These are phyloP conservation scores for Fusarium sublunatum DNA, from an alignment of 2,329 filamentous ascomycete genomes.

Conservation along the genomic window DNA sequence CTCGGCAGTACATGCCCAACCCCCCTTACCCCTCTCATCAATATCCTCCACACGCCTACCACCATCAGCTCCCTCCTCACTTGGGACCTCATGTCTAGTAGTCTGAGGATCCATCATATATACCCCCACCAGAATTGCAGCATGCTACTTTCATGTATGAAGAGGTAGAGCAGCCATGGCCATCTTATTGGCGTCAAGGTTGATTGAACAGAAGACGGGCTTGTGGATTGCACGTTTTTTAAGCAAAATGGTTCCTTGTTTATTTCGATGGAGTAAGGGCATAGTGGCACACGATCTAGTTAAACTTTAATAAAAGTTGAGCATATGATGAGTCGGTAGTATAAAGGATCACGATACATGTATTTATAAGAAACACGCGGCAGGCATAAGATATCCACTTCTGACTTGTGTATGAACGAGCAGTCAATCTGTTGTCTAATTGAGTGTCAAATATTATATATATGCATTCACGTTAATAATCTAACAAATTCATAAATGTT, in stretches of 20 bases:
- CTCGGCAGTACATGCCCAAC: constrained; percentile 22
- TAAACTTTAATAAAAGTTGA: constrained; percentile 6
- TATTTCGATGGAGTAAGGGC: background rate
- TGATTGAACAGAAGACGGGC: background rate
- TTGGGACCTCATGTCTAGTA: constrained; percentile 27
- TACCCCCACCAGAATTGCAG: background rate
- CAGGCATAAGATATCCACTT: background rate
- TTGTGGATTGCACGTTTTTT: background rate
- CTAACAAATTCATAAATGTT: too few relatives aligned
- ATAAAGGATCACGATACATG: background rate
- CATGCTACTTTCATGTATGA: background rate
- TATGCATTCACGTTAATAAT: too few relatives aligned
- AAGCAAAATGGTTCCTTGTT: background rate
- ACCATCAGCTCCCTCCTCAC: constrained; percentile 30
- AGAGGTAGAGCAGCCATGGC: background rate
- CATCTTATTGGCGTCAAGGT: background rate
- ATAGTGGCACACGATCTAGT: constrained; percentile 2
- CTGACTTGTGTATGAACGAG: background rate
- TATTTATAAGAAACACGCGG: constrained; percentile 19
- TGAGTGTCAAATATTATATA: background rate
- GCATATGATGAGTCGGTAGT: background rate
- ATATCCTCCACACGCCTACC: constrained; percentile 20
- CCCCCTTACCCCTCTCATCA: constrained; percentile 12
- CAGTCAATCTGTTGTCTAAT: background rate
- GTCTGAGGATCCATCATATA: background rate